Base-by-base conservation (phyloP, 176 grass and related monocot species). In the Dactylis glomerata region DNA sequence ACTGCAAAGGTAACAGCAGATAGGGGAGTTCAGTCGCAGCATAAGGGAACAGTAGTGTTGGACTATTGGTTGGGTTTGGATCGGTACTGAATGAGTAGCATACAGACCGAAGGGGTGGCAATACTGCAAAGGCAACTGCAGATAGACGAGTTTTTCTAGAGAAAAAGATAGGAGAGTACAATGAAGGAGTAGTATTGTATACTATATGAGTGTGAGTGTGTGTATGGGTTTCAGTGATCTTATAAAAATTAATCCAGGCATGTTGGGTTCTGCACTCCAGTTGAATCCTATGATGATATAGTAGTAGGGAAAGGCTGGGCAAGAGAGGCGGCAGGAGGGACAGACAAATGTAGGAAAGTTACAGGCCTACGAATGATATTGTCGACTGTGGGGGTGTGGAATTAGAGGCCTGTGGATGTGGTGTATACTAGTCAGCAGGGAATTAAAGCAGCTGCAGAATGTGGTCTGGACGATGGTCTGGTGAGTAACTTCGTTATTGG, bases 151-250 rank as follows among this genome's bases (percentile, higher is more conserved):
- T 13, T 28, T 17, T 42, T 42, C n/a, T 42, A 42, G 7, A 42
- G 41, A 42, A 42, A 42, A 42, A 64, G 61, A 64, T 64, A 61
- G 11, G 24, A 14, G 10, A 14, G 57, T 28, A 6, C 50, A 20
- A 1, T 20, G 26, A 12, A 27, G 56, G 14, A 61, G 80, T 40
- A 42, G 45, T 24, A 12, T 77, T 40, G 15, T 61, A 5, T 58
- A n/a, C 36, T 71, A 5, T 19, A 41, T 73, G 69, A 28, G 41
- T 30, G 59, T 15, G 61, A 64, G 28, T 50, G 63, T 68, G 75
- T 82, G 77, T 92, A 65, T 94, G 92, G 92, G 84, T 94, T 94
- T 90, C 92, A 92, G 87, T 71, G 92, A 76, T 85, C 75, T 85
- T 66, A 75, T 81, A 83, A 94, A 87, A 72, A 85, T 55, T 61